These are phyloP conservation scores for Cryptococcus sp. DNA, from an alignment of 1,284 basidiomycete genomes.

Conservation along the genomic window DNA sequence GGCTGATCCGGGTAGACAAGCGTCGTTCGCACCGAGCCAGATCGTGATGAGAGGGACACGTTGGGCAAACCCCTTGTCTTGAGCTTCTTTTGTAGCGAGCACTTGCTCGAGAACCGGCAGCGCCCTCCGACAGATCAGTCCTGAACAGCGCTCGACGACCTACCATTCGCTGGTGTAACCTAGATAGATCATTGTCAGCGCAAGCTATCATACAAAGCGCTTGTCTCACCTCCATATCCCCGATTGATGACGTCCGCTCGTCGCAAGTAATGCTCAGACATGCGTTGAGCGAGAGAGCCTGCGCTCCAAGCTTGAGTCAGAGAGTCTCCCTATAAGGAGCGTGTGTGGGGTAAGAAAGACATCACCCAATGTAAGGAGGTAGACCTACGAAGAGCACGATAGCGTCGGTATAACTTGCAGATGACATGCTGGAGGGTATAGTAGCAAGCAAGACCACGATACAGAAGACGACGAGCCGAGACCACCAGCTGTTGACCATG, in stretches of 20 bases:
- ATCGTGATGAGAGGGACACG: constrained; percentile 69
- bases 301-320: constrained; percentile 46
- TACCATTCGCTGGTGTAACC: constrained; percentile 81
- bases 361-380: no score
- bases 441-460: background rate
- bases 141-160: background rate
- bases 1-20: constrained; percentile 59
- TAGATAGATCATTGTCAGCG: background rate
- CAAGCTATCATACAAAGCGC: background rate
- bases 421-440: constrained; percentile 33
- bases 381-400: constrained; percentile 48
- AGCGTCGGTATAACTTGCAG: constrained; percentile 39
- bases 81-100: constrained; percentile 59
- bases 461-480: background rate
- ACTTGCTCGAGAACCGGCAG: constrained; percentile 76
- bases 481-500: background rate
- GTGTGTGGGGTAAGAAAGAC: background rate
- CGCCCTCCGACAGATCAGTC: constrained; percentile 54
- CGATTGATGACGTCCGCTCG: constrained; percentile 81
- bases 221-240: constrained; percentile 56
- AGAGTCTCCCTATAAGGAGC: constrained; percentile 44
- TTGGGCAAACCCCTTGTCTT: constrained; percentile 58
- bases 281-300: constrained; percentile 45
- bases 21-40: constrained; percentile 89
- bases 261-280: constrained; percentile 65